Base-by-base conservation (phyloP, 2,329 filamentous ascomycete genomes). In the Ascocoryne sarcoides region DNA sequence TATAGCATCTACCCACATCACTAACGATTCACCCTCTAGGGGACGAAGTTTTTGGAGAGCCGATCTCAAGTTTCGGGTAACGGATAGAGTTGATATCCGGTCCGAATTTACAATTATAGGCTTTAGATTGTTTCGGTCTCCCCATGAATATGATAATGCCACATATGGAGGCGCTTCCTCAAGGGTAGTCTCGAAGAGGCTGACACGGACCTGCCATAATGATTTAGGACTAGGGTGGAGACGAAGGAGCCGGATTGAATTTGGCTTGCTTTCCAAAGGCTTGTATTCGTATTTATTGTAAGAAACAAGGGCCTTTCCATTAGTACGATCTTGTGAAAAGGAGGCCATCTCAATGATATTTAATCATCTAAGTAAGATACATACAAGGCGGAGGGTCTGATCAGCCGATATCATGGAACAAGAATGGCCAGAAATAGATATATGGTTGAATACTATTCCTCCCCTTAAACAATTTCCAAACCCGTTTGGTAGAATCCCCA, bases 1-100 rank as follows among this genome's bases (percentile, higher is more conserved):
- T 15, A 56, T 39, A 5, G 51, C 50, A 32, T 57, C 54, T 4
- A 55, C 42, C 52, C 54, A 57, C 2, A 56, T 12, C 16, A 49
- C 32, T 5, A 47, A 18, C 12, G 23, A 12, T 5, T 35, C 32
- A 10, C 44, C 41, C 12, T 40, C 21, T 14, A 45, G 39, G 4
- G 42, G 43, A 4, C 54, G 44, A 10, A 56, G 37, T 12, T 47
- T 43, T 15, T 43, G 34, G 10, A 54, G 37, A 16, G 54, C 54
- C 28, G 49, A 37, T 19, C 45, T 34, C 5, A 55, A 40, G 32
- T 50, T 56, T 9, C 32, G 32, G 1, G 50, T 51, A 10, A 51
- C 45, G 5, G 33, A 17, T 10, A 51, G 23, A 26, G 7, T 26
- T 26, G 23, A 7, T 7, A 7, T 12, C 7, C 7, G 7, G 12